These are phyloP conservation scores for Podospora appendiculata DNA, from an alignment of 495 filamentous ascomycete species.

Conservation along the genomic window DNA sequence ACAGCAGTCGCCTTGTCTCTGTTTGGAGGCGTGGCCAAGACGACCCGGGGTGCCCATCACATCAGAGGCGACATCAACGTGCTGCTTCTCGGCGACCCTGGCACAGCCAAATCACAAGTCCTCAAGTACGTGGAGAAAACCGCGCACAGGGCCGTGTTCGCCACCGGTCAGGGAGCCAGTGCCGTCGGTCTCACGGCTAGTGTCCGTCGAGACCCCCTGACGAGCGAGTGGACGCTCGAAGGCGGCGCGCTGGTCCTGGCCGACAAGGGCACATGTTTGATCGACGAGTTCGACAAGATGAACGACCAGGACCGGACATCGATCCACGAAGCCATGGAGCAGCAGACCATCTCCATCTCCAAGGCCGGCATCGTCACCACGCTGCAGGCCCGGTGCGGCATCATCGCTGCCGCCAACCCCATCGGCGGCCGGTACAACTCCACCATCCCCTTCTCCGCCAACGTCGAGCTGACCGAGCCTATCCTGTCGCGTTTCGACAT, in stretches of 20 bases:
- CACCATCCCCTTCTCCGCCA: slow-evolving; percentile 87
- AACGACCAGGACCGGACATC: slow-evolving; percentile 97
- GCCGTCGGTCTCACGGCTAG: slow-evolving; percentile 97
- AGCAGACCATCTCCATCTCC: slow-evolving; percentile 99
- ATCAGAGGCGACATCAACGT: slow-evolving; percentile 99
- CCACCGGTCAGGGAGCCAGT: slow-evolving; percentile 93
- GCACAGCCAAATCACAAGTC: slow-evolving; percentile 97
- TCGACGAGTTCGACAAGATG: slow-evolving; percentile 99
- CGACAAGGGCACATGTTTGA: slow-evolving; percentile 91
- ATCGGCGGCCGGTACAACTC: slow-evolving; percentile 96
- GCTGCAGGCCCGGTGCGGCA: slow-evolving; percentile 92
- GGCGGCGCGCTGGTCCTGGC: slow-evolving; percentile 94
- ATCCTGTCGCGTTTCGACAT: slow-evolving; percentile 99
- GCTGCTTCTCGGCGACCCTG: slow-evolving; percentile 91
- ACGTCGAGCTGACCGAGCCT: slow-evolving; percentile 95
- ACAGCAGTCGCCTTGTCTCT: slow-evolving; percentile 90
- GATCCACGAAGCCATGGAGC: slow-evolving; percentile 99
- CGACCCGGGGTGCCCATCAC: slow-evolving; percentile 73
- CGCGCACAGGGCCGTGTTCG: slow-evolving; percentile 94
- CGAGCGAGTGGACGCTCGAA: slow-evolving; percentile 96
- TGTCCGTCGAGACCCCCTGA: slow-evolving; percentile 92
- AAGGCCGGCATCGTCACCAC: slow-evolving; percentile 99
- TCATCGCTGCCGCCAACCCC: slow-evolving; percentile 95
- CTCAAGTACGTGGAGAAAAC: slow-evolving; percentile 98
- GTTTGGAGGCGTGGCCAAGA: slow-evolving; percentile 93